Evolutionary conservation across 2,329 filamentous ascomycete species (phyloP).

Genomic region (Talaromyces islandicus): DNA sequence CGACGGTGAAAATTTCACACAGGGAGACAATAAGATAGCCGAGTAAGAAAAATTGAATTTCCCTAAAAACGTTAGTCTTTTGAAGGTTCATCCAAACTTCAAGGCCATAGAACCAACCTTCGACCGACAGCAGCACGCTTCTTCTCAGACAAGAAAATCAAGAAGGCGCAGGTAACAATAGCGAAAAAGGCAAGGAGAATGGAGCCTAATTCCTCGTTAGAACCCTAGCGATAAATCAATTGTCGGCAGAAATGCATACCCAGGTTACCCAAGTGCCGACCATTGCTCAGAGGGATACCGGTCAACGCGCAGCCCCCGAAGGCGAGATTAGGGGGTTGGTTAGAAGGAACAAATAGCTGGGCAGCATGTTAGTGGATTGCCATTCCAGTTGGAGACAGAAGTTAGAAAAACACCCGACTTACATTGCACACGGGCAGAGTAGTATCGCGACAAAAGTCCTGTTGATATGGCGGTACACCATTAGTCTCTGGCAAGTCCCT

Average conservation of each 20-base stretch:
- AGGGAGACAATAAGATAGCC: slow-evolving; percentile 83
- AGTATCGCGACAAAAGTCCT: slow-evolving; percentile 80
- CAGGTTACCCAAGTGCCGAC: slow-evolving; percentile 69
- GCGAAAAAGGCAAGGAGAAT: slow-evolving; percentile 77
- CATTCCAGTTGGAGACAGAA: background rate
- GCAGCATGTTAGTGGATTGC: background rate
- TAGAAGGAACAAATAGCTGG: slow-evolving; percentile 59
- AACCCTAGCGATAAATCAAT: background rate
- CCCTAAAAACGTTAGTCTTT: slow-evolving; percentile 49
- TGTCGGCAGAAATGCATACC: slow-evolving; percentile 45
- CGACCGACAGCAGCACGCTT: slow-evolving; percentile 92
- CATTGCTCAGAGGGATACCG: slow-evolving; percentile 66
- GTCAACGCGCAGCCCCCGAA: slow-evolving; percentile 65
- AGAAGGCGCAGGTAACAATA: slow-evolving; percentile 59
- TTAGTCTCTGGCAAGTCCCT: background rate
- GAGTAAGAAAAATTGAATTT: slow-evolving; percentile 91
- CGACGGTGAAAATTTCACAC: slow-evolving; percentile 94
- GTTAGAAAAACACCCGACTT: slow-evolving; percentile 33
- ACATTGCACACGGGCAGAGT: slow-evolving; percentile 82
- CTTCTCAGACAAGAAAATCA: slow-evolving; percentile 74
- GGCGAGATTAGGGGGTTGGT: slow-evolving; percentile 56
- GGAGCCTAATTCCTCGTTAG: slow-evolving; percentile 54
- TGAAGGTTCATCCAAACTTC: background rate
- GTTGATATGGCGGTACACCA: slow-evolving; percentile 1
- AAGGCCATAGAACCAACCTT: slow-evolving; percentile 53